A percentile compares a stretch with the other conserved stretches of the same genome.
Conservation (phyloP, 345 rosid genomes). For the Populus davidiana region DNA sequence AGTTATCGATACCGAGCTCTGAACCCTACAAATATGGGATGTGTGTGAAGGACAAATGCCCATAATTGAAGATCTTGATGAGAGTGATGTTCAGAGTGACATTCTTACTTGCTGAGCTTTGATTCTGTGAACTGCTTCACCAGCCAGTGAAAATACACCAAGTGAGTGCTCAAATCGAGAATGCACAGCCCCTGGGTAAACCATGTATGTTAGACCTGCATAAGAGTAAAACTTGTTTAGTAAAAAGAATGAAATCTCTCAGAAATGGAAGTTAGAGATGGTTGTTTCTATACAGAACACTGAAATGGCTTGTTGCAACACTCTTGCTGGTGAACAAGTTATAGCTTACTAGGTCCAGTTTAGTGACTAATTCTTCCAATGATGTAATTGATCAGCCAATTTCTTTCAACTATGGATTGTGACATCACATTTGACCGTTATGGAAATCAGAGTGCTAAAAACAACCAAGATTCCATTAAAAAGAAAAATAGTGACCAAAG, state of each 20-base stretch:
- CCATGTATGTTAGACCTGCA: conserved; percentile 33
- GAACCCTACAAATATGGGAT: conserved; percentile 12
- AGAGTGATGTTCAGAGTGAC: neutral
- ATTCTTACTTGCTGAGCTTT: conserved; percentile 27
- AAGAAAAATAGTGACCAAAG: too few relatives aligned
- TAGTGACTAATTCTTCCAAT: too few relatives aligned
- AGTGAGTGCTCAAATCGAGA: conserved; percentile 36
- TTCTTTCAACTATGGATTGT: too few relatives aligned
- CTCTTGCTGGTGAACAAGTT: neutral
- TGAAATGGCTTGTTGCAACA: neutral
- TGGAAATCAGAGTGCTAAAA: too few relatives aligned
- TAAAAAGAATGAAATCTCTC: neutral
- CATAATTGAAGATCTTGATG: neutral
- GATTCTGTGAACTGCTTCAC: conserved; percentile 21
- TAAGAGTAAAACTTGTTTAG: neutral
- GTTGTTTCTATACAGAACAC: neutral
- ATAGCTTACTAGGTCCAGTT: neutral
- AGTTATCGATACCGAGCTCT: conserved; percentile 20
- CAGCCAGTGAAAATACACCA: conserved; percentile 29
- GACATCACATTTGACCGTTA: too few relatives aligned
- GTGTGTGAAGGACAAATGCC: neutral
- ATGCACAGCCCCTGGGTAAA: conserved; percentile 35
- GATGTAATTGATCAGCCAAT: too few relatives aligned
- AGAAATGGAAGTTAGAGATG: neutral
- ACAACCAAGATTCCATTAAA: too few relatives aligned